A percentile compares a stretch with the other conserved stretches of the same genome.
Evolutionary conservation across 148 eudicot genomes (phyloP).

Genomic region (Fagopyrum tataricum): DNA sequence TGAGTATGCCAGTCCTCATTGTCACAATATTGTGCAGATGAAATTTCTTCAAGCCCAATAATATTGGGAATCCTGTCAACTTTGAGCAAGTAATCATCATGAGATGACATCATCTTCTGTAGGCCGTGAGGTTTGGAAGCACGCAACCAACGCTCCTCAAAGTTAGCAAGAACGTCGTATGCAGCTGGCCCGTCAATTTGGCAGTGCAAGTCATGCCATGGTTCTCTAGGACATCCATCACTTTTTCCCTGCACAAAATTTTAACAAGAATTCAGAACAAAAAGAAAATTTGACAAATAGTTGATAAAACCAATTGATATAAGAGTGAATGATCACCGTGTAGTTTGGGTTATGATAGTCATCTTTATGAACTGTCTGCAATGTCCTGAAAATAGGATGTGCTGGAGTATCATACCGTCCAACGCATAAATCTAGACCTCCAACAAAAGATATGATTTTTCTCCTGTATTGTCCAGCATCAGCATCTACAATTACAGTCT

Average conservation of each 20-base stretch:
- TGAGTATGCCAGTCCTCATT: slow-evolving; percentile 81
- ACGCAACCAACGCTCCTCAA: slow-evolving; percentile 84
- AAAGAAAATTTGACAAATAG: too few relatives aligned
- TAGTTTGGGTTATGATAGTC: slow-evolving; percentile 81
- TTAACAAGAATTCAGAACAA: not conserved
- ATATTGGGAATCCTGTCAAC: slow-evolving; percentile 76
- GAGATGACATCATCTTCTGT: slow-evolving; percentile 46
- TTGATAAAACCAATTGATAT: too few relatives aligned
- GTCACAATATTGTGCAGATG: slow-evolving; percentile 25
- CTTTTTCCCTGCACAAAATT: slow-evolving; percentile 42
- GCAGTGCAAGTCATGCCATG: slow-evolving; percentile 97
- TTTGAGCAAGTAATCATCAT: slow-evolving; percentile 78
- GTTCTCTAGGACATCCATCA: slow-evolving; percentile 80
- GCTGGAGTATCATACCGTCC: slow-evolving; percentile 87
- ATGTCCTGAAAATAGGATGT: slow-evolving; percentile 65
- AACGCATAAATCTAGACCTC: slow-evolving; percentile 89
- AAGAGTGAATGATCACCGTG: not conserved
- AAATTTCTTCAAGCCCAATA: slow-evolving; percentile 47
- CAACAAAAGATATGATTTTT: slow-evolving; percentile 72
- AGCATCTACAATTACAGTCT: slow-evolving; percentile 79
- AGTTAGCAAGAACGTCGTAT: slow-evolving; percentile 83
- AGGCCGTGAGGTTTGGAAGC: slow-evolving; percentile 65
- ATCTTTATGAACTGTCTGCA: slow-evolving; percentile 60
- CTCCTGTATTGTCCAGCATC: slow-evolving; percentile 71
- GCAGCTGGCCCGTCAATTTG: slow-evolving; percentile 98